Base-by-base conservation (phyloP, 345 rosid genomes). In the Litchi chinensis region DNA sequence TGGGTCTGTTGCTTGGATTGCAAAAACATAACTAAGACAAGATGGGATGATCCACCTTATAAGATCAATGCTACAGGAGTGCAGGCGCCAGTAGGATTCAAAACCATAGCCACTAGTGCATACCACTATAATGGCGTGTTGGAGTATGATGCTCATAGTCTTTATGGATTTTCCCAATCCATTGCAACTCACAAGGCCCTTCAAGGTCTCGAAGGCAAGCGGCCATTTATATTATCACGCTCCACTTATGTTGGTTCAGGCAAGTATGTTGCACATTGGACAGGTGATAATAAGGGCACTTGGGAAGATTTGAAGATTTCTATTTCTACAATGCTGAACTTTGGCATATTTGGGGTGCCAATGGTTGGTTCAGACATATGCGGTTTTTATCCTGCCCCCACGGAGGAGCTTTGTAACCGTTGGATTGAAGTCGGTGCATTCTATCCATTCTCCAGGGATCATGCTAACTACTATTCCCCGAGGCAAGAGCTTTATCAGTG, bases 281-380 rank as follows among this genome's bases (percentile, higher is more conserved):
- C 99, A 0, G 98, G 98, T 73, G 99, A 97, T 74, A 97, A 94
- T 70, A 56, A 94, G 82, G 99, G 97, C 37, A 97, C 94, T 4
- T 97, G 99, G 99, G 87, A 97, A 48, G 86, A 94, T 86, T 82
- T 97, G 79, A 94, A 76, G 86, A 92, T 91, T 67, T 97, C 99
- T 48, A 94, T 97, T 71, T 88, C 98, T 16, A 97, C 98, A 0
- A 86, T 94, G 95, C 74, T 97, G 80, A 97, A 94, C 71, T 97
- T 97, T 10, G 99, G 99, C 41, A 84, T 94, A 28, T 97, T 96
- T 21, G 98, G 98, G 21, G 92, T 97, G 74, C 95, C 98, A 1
- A 97, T 94, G 99, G 99, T 97, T 64, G 98, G 99, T 71, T 84
- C 98, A 8, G 98, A 94, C 76, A 96, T 96, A 70, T 96, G 98